These are phyloP conservation scores for Datisca glomerata DNA, from an alignment of 306 rosid genomes.

Conservation along the genomic window DNA sequence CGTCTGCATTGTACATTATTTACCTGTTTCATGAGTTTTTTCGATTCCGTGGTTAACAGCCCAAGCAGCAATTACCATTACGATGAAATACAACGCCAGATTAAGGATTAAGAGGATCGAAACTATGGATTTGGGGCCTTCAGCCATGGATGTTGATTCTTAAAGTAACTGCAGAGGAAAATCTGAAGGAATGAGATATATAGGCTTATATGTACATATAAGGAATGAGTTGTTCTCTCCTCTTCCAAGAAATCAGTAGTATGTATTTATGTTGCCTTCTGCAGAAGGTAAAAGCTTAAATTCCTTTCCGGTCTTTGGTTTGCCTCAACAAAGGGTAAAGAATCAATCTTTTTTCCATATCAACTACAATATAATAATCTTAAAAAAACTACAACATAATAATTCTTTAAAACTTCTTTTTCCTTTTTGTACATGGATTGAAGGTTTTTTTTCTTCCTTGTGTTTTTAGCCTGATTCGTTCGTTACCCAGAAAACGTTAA, in stretches of 20 bases:
- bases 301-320: conserved; percentile 42
- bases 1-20: too few relatives aligned
- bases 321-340: conserved; percentile 31
- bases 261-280: too few relatives aligned
- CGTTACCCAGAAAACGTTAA: too few relatives aligned
- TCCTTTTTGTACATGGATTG: too few relatives aligned
- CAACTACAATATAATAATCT: too few relatives aligned
- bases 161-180: conserved; percentile 4
- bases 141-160: conserved; percentile 45
- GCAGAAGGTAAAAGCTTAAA: conserved; percentile 32
- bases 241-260: conserved; percentile 3
- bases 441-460: too few relatives aligned
- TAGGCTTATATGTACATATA: conserved; percentile 7
- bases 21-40: conserved; percentile 60
- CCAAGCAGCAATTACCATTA: conserved; percentile 68
- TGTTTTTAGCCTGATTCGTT: too few relatives aligned
- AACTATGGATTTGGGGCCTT: conserved; percentile 51
- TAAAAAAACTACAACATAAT: too few relatives aligned
- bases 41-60: conserved; percentile 71
- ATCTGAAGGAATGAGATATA: not conserved
- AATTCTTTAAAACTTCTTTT: too few relatives aligned
- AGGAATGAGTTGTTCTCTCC: conserved; percentile 11
- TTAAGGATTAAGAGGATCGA: conserved; percentile 46
- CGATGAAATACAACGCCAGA: conserved; percentile 47
- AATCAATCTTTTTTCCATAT: too few relatives aligned